Evolutionary conservation across 352 stramenopile species (phyloP), one percentile per base, ranked within the genome.

Genomic region (Phytopythium montanum): DNA sequence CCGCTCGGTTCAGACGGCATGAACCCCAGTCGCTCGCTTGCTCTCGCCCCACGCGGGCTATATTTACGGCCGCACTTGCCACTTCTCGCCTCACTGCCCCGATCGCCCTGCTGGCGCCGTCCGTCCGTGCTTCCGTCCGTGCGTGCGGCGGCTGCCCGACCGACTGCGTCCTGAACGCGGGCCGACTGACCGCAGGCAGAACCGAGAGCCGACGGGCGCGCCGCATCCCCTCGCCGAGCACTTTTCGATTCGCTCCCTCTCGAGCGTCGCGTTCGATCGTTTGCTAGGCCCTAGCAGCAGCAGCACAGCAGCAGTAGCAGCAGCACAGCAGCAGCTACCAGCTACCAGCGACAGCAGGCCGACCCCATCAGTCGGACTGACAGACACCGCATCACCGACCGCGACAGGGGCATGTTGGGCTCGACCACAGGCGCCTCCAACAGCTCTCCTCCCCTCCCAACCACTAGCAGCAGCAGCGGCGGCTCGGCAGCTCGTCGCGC

Each of bases 1-100:
- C 51, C 51, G 31, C 51, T 56, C 51, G 51, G 51, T 56, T 56
- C 51, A 56, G 51, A 45, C 12, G 33, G 51, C 10, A 46, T 33
- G 51, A 56, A 56, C 51, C 51, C 51, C 51, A 56, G 51, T 46
- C 51, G 51, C 51, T 21, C 49, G 41, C 21, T 26, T 14, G 41
- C 41, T 25, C 41, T 48, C 21, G 41, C 41, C 41, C n/a, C 41
- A 48, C 8, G 48, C 28, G 28, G 18, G 28, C 28, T 54, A 36
- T 39, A 36, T 51, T 51, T 51, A 51, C 29, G 23, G 19, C 48
- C 48, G 48, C 48, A 54, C 48, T 54, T 54, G 48, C 48, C 48
- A 54, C 48, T 41, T 41, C 48, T 41, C 38, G 48, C 48, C 38
- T 29, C 48, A 41, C 16, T 18, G 13, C 21, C 45, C 5, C 45